Base-by-base conservation (phyloP, 2,329 filamentous ascomycete genomes). In the Byssoonygena ceratinophila region DNA sequence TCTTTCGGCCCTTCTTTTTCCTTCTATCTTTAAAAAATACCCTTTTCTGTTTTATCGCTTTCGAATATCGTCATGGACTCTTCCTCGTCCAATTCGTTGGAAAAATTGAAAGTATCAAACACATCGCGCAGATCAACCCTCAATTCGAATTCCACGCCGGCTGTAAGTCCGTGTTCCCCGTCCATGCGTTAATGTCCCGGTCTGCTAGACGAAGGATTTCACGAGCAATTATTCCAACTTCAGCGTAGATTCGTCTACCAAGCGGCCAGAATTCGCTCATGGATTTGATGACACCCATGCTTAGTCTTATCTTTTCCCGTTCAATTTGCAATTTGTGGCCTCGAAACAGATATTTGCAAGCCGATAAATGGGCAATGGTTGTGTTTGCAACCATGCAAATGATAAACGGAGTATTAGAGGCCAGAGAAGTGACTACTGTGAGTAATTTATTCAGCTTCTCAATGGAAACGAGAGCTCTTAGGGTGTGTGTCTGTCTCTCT, bases 281-380 rank as follows among this genome's bases (percentile, higher is more conserved):
- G 0, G 61, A 58, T 48, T 66, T 66, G 29, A 72, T 57, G 29
- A 63, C 68, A 0, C 68, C 70, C 44, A 72, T 71, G 9, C 55
- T 66, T 51, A 71, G 54, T 1, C 69, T 62, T 23, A 72, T 68
- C 51, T 71, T 68, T 37, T 71, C 63, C 4, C 70, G 60, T 2
- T 67, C 64, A 1, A 68, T 58, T 4, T 59, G 58, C 12, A 70
- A 58, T 34, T 62, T 59, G 27, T 63, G 55, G 0, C 61, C 66
- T 1, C 59, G 55, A 36, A 68, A 61, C 20, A 68, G 52, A 54
- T 65, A 70, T 9, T 62, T 64, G 55, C 69, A 72, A 1, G 69
- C 69, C 0, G 70, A 67, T 6, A 90, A 74, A 60, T 89, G 84
- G 1, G 88, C 83, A 58, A 72, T 62, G 0, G 66, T 66, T 0